Base-by-base conservation (phyloP, 306 rosid species). In the Quercus parvula region DNA sequence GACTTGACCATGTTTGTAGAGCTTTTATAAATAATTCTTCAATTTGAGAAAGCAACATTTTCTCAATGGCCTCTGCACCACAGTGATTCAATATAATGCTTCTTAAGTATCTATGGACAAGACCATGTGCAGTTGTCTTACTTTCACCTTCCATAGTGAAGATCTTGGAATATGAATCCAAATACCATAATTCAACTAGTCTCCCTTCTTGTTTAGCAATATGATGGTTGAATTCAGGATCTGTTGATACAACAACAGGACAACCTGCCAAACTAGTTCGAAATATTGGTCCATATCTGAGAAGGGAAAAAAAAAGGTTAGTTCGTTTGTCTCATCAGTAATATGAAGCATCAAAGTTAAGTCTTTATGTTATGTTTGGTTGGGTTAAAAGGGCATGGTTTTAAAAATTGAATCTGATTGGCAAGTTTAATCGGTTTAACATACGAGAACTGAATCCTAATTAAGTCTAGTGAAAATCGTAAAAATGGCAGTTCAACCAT, bases 241-340 rank as follows among this genome's bases (percentile, higher is more conserved):
- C 86, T 0, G 77, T 82, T 5, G 90, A 79, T 5, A 87, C 58
- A 0, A 84, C 69, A 2, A 77, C 75, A 9, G 83, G 79, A 25
- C 77, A 56, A 70, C 85, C 86, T 9, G 33, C 56, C 18, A 87
- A 6, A 27, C 83, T 84, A 5, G 90, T 87, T 18, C 77, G 28
- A 66, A 87, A 87, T 9, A 87, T 79, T 5, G 83, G 38, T 3
- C 90, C 90, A 71, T 84, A 87, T 77, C 90, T 87, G 70, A 18
- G 64, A 61, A 27, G 6, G 10, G 3, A 64, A 41, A 14, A 25
- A 6, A 4, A 33, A 12, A 11, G 13, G 15, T 10, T 49, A 49
- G 15, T 12, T 49, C 1, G 15, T 11, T 49, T 49, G 54, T 49
- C 54, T 49, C 13, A 49, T 49, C 54, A 49, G 3, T 12, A 49